Evolutionary conservation across 306 rosid genomes (phyloP), one percentile per base, ranked within the genome.

Genomic region (Acacia acuminata): DNA sequence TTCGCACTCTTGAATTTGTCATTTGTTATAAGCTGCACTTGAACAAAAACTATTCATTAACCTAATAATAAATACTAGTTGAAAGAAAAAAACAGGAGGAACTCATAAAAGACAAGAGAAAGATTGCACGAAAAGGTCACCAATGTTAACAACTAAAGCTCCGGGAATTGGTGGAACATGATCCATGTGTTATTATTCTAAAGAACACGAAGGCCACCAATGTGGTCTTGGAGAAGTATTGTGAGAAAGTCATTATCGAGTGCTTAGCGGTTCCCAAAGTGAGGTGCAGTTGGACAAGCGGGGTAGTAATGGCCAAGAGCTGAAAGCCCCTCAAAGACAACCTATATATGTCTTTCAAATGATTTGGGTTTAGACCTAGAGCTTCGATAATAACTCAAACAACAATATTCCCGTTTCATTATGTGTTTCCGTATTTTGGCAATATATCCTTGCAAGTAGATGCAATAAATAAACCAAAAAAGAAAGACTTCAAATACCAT

Each of bases 1-100:
- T 70, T 76, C 86, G 60, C 79, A 79, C 86, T 86, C 82, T 76
- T 86, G 60, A 86, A 86, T 61, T 17, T 82, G 7, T 86, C 86
- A 8, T 86, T 86, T 64, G 89, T 70, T 50, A 86, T 71, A 17
- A 82, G 65, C 86, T 86, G 53, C 73, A 68, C 10, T 24, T 19
- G 47, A 76, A 85, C 13, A 64, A 73, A 56, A 20, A 30, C 30
- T 22, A 56, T 56, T 12, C 64, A n/a, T n/a, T n/a, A n/a, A 20
- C 10, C n/a, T 30, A 30, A 3, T 48, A 13, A 48, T 20, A 50
- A 19, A 56, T 0, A 1, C 0, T 27, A 56, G 27, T n/a, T 20
- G 64, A 14, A 56, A 22, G n/a, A n/a, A n/a, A 50, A 56, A 7
- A 32, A 43, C 30, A 27, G 36, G 36, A 71, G 10, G 71, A 19